Evolutionary conservation across 208 protist genomes (phyloP).

Genomic region (Leishmania aethiopica): DNA sequence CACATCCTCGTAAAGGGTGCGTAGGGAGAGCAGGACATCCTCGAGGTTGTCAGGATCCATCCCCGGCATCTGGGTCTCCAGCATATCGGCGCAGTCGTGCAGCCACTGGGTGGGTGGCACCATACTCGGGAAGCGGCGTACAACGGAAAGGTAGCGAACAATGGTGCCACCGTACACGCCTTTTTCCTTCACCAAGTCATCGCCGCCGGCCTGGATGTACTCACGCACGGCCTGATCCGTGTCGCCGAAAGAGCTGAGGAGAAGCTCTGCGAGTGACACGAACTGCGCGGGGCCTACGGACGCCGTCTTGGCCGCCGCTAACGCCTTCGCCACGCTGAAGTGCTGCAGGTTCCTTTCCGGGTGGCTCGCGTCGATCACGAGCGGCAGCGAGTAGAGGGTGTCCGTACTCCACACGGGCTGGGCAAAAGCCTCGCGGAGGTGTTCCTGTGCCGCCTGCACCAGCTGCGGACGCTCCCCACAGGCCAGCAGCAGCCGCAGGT

Average conservation of each 20-base stretch:
- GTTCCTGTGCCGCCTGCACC: constrained; percentile 42
- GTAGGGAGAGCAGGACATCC: constrained; percentile 66
- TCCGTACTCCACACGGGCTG: constrained; percentile 70
- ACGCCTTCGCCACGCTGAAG: constrained; percentile 46
- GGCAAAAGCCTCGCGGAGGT: constrained; percentile 62
- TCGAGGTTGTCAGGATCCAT: constrained; percentile 42
- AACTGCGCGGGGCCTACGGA: constrained; percentile 76
- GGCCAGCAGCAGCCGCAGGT: constrained; percentile 56
- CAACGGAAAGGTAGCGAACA: constrained; percentile 61
- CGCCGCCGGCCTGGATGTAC: constrained; percentile 59
- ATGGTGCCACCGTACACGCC: constrained; percentile 30
- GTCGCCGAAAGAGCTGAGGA: constrained; percentile 57
- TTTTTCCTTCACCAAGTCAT: constrained; percentile 41
- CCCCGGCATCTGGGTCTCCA: constrained; percentile 10
- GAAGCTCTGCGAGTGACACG: constrained; percentile 69
- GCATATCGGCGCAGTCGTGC: constrained; percentile 39
- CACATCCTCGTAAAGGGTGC: constrained; percentile 58
- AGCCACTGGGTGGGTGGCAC: constrained; percentile 61
- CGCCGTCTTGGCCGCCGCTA: constrained; percentile 56
- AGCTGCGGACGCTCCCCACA: constrained; percentile 38
- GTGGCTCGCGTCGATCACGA: constrained; percentile 35
- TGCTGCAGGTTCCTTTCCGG: constrained; percentile 22
- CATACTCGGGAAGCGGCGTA: constrained; percentile 47
- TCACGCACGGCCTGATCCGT: constrained; percentile 41
- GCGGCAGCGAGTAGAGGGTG: constrained; percentile 71